A percentile compares a stretch with the other conserved stretches of the same genome.
Conservation (phyloP, 2,329 filamentous ascomycete genomes). For the Calonectria hawksworthii region DNA sequence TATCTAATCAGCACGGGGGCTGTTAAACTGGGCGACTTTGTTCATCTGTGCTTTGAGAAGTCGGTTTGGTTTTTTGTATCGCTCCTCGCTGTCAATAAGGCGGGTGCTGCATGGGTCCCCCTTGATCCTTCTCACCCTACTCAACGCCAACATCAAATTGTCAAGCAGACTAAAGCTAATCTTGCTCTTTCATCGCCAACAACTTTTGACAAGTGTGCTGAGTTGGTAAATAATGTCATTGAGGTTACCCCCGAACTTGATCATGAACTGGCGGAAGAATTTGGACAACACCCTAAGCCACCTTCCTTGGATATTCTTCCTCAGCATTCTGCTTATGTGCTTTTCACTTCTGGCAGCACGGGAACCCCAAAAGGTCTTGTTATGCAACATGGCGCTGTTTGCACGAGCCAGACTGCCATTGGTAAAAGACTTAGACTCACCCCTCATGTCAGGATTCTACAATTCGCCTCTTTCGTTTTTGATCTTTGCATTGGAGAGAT, state of each 20-base stretch:
- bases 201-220: not conserved
- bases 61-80: slow-evolving; percentile 6
- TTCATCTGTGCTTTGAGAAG: not conserved
- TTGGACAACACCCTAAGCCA: not conserved
- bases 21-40: not conserved
- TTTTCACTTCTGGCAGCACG: not conserved
- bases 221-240: not conserved
- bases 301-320: not conserved
- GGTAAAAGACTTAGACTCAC: not conserved
- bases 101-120: not conserved
- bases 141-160: slow-evolving; percentile 2
- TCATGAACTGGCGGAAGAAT: not conserved
- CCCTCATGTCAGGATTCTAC: not conserved
- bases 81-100: not conserved
- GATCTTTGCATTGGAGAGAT: not conserved
- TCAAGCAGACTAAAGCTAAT: not conserved
- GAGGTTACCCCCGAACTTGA: not conserved
- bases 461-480: not conserved
- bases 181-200: slow-evolving; percentile 1
- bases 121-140: not conserved
- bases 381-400: not conserved
- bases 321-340: not conserved
- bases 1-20: not conserved
- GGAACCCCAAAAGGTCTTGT: not conserved
- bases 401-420: not conserved